Evolutionary conservation across 2,329 filamentous ascomycete species (phyloP).

Genomic region (Aspergillus chevalieri): DNA sequence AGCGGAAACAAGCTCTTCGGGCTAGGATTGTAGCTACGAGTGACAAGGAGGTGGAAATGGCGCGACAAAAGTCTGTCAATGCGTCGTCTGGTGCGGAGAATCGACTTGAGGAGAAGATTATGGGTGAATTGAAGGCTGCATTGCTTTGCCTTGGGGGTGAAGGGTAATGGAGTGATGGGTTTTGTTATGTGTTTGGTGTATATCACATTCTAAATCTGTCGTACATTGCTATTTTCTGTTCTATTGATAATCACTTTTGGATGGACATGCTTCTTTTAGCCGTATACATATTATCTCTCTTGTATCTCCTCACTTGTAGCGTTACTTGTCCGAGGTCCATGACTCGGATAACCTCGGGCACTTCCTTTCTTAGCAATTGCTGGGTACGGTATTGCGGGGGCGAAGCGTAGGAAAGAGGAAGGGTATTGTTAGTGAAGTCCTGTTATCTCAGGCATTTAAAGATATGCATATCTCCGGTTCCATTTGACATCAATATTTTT

Average conservation of each 20-base stretch:
- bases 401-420: background rate
- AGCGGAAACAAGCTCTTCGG: conserved; percentile 61
- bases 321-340: background rate
- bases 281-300: conserved; percentile 1
- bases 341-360: background rate
- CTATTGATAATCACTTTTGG: background rate
- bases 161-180: conserved; percentile 20
- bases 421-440: background rate
- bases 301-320: background rate
- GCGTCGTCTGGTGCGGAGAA: conserved; percentile 51
- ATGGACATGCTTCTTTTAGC: too few species aligned
- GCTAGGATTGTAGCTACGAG: conserved; percentile 68
- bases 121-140: conserved; percentile 59
- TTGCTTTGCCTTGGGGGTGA: conserved; percentile 37
- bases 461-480: background rate
- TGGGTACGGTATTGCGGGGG: background rate
- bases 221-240: conserved; percentile 8
- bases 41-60: conserved; percentile 63
- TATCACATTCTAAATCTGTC: conserved; percentile 5
- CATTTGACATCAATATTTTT: background rate
- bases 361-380: background rate
- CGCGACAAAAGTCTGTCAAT: conserved; percentile 36
- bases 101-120: conserved; percentile 67
- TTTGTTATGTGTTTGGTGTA: conserved; percentile 6
- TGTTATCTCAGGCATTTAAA: background rate